Evolutionary conservation across 2,329 filamentous ascomycete genomes (phyloP), one percentile per base, ranked within the genome.

Genomic region (Penicillium sp.): DNA sequence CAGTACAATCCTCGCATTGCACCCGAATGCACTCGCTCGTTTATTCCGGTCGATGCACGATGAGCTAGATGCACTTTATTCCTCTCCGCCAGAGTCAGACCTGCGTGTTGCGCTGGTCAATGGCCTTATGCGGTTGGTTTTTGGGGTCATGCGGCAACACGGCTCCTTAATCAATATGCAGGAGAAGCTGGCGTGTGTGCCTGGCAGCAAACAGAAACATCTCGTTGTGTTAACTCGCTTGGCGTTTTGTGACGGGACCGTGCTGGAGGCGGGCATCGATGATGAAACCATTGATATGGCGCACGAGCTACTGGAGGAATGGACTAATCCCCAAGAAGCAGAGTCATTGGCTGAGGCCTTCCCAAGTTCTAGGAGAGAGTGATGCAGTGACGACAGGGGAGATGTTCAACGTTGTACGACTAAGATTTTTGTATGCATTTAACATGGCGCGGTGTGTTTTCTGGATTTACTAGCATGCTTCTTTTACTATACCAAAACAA

Each of bases 271-370:
- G 1, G 87, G 87, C 0, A 88, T 96, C 52, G 88, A 89, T 36
- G 84, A 88, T 29, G 90, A 91, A 61, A 90, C 91, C 1, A 84
- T 88, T 1, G 90, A 93, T 61, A 86, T 88, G 73, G 93, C 94
- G 4, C 87, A 93, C 65, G 86, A 89, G 68, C 79, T 99, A 60
- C 74, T 97, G 39, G 91, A 96, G 70, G 80, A 91, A 59, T 85
- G 86, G 2, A 84, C 96, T 23, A 94, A 90, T 52, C 88, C 91
- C 0, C 90, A 96, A 64, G 87, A 90, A 70, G 87, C 86, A 0
- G 86, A 89, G 69, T 84, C 82, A 11, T 75, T 88, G 41, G 69
- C 78, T 21, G 75, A 77, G 43, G 78, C 73, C 4, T 80, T 81
- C 62, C 72, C 76, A 7, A 73, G 71, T 57, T 70, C 70, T 5